A percentile compares a stretch with the other conserved stretches of the same genome.
Evolutionary conservation across 805 yeast species (phyloP).

Genomic region (Starmera dryadoides): DNA sequence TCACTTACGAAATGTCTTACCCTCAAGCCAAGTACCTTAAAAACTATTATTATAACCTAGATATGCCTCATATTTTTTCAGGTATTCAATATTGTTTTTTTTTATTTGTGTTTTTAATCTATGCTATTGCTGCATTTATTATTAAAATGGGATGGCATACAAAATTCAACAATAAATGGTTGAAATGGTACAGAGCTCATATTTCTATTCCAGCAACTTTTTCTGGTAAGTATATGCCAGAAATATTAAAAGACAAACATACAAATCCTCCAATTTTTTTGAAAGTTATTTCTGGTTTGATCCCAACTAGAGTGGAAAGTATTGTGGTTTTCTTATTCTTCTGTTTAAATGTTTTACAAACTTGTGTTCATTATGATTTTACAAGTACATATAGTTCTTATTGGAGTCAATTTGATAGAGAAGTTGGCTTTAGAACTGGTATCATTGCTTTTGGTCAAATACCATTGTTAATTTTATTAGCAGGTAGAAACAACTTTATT

Average conservation of each 20-base stretch:
- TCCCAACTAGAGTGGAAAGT: conserved; percentile 5
- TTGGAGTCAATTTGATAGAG: background rate
- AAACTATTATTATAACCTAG: conserved; percentile 11
- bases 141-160: conserved; percentile 15
- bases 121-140: conserved; percentile 25
- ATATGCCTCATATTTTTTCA: conserved; percentile 14
- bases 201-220: conserved; percentile 4
- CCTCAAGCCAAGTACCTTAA: conserved; percentile 2
- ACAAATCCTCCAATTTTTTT: background rate
- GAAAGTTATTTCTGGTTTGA: background rate
- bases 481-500: conserved; percentile 66
- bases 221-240: background rate
- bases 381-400: background rate
- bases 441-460: conserved; percentile 26
- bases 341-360: conserved; percentile 5
- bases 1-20: background rate
- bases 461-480: conserved; percentile 54
- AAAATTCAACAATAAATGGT: conserved; percentile 5
- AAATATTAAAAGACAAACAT: conserved; percentile 2
- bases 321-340: conserved; percentile 27
- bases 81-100: conserved; percentile 31
- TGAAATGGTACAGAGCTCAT: conserved; percentile 13
- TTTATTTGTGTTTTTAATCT: conserved; percentile 27
- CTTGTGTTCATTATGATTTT: background rate
- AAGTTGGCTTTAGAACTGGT: conserved; percentile 11